Conservation (phyloP, 2,329 filamentous ascomycete genomes). For the Raffaelea ambrosiae region DNA sequence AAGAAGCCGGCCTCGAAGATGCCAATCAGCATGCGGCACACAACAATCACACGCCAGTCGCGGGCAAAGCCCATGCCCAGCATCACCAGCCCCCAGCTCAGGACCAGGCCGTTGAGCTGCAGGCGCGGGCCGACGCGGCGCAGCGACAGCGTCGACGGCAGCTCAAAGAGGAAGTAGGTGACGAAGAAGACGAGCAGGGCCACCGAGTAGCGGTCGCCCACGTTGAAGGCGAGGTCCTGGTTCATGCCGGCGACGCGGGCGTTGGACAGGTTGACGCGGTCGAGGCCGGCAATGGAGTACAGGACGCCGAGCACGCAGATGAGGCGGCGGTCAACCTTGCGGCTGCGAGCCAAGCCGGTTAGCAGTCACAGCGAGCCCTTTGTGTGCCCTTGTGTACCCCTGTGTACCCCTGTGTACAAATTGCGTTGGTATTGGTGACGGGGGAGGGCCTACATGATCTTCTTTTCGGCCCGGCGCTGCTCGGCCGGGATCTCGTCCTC, state of each 20-base stretch:
- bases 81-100: conserved; percentile 24
- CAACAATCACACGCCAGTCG: conserved; percentile 9
- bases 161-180: conserved; percentile 56
- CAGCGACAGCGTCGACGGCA: conserved; percentile 53
- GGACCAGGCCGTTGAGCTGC: conserved; percentile 56
- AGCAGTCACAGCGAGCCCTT: not conserved
- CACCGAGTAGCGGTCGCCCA: conserved; percentile 49
- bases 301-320: conserved; percentile 37
- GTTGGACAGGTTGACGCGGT: conserved; percentile 40
- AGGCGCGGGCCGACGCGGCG: conserved; percentile 51
- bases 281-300: conserved; percentile 46
- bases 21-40: conserved; percentile 35
- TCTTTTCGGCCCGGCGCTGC: not conserved
- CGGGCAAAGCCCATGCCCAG: conserved; percentile 12
- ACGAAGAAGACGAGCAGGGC: conserved; percentile 54
- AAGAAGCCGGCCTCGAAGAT: conserved; percentile 48
- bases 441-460: too few species aligned
- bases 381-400: too few species aligned
- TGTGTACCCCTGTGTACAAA: too few species aligned
- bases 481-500: not conserved
- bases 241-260: conserved; percentile 34
- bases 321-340: conserved; percentile 16
- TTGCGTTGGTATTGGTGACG: too few species aligned
- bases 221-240: conserved; percentile 30
- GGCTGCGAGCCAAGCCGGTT: not conserved